Evolutionary conservation across 148 eudicot genomes (phyloP), one percentile per base, ranked within the genome.

Genomic region (Linanthus parryae): DNA sequence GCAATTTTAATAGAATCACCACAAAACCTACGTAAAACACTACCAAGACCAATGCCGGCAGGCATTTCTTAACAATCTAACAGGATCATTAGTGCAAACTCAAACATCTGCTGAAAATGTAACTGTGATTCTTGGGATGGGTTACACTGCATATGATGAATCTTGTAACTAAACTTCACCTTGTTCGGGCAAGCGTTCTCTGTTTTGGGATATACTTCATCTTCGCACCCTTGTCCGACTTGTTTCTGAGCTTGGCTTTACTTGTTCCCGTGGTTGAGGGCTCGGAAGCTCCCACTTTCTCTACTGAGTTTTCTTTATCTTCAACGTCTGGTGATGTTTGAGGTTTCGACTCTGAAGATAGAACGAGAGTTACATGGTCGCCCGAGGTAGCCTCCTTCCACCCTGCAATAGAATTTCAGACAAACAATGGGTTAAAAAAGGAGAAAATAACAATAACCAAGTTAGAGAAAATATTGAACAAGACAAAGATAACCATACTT

Each of bases 301-400:
- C 62, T 35, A 37, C 22, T 13, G 8, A 42, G 15, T 66, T 76
- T 38, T 59, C 73, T 18, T 68, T 57, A 56, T 64, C 51, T 45
- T 70, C 69, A 28, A 56, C 46, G 52, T 35, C 8, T 64, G 41
- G 26, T 19, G 41, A 16, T 39, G 48, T 51, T 1, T 50, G 58
- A 54, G 42, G 31, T 56, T 62, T 59, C 37, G 77, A 62, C 43
- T 64, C 79, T 3, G 73, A 36, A 16, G 75, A 42, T 17, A 82
- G 73, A 48, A 65, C 77, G 48, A 90, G 57, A 51, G 57, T 68
- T 67, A 82, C 74, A 64, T 85, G 88, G 39, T 82, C 78, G 42
- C 74, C 69, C 19, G 81, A 46, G 25, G 81, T 64, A n/a, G 82
- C 87, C 68, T 91, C 89, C 68, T 83, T 78, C 95, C 95, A 91